A percentile compares a stretch with the other conserved stretches of the same genome.
Evolutionary conservation across 2,329 filamentous ascomycete genomes (phyloP).

Genomic region (Sporothrix humicola): DNA sequence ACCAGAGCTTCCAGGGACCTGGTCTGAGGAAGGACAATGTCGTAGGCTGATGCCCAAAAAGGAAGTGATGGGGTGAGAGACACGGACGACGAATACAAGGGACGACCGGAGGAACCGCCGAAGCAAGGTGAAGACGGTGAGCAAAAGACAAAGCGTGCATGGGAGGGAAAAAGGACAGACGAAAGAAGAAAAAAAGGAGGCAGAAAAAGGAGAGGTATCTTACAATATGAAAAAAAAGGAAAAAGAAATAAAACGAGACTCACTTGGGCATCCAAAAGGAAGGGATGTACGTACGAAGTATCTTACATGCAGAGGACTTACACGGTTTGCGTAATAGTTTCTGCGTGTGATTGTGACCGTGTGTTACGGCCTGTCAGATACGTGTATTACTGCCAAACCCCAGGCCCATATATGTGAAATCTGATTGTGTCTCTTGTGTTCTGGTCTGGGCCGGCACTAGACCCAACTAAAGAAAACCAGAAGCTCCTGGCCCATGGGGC

Average conservation of each 20-base stretch:
- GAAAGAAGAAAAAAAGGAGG: no score
- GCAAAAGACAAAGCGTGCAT: not conserved
- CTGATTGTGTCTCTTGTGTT: not conserved
- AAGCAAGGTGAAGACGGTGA: constrained; percentile 19
- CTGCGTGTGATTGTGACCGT: not conserved
- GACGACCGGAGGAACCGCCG: not conserved
- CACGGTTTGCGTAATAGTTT: not conserved
- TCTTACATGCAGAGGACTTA: constrained; percentile 16
- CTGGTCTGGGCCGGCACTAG: constrained; percentile 12
- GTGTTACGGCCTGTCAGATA: not conserved
- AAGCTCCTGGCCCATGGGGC: not conserved
- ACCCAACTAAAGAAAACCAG: not conserved
- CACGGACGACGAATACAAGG: not conserved
- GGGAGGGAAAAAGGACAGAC: not conserved
- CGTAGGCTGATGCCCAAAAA: constrained; percentile 8
- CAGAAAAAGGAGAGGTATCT: not conserved
- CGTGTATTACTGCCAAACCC: not conserved
- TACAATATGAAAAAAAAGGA: not conserved
- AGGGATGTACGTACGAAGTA: not conserved
- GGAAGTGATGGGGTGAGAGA: constrained; percentile 1
- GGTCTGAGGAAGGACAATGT: not conserved
- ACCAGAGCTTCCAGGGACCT: not conserved
- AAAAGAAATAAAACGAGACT: not conserved
- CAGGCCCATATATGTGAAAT: not conserved
- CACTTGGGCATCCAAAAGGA: not conserved